Conservation (phyloP, 2,329 filamentous ascomycete species). For the Aspergillus fumigatiaffinis region DNA sequence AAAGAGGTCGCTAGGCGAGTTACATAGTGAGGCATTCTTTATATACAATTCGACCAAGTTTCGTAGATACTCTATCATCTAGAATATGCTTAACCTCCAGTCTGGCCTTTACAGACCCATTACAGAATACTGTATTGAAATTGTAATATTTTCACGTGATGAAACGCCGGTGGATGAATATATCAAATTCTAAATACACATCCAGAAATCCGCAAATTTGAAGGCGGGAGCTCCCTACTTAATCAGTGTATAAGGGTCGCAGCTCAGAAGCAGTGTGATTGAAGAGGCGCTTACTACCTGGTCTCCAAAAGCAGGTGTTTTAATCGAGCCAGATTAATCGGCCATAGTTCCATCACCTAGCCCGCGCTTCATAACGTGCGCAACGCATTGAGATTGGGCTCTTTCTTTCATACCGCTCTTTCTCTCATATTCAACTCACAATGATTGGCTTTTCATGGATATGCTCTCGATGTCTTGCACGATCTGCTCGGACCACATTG, state of each 20-base stretch:
- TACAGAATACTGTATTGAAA: slow-evolving; percentile 4
- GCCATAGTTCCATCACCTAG: neutral
- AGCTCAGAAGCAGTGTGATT: neutral
- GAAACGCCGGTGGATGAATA: neutral
- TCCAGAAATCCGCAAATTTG: neutral
- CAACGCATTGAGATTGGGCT: neutral
- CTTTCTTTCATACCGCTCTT: neutral
- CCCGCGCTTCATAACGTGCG: neutral
- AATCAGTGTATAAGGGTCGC: neutral
- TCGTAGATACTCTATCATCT: neutral
- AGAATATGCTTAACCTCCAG: slow-evolving; percentile 14
- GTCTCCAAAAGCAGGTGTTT: neutral
- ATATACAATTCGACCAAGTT: neutral
- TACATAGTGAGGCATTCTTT: neutral
- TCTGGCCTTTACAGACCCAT: slow-evolving; percentile 35
- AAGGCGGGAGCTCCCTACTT: neutral
- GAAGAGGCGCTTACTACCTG: neutral
- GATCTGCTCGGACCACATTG: slow-evolving; percentile 31
- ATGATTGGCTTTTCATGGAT: slow-evolving; percentile 44
- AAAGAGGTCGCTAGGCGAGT: neutral
- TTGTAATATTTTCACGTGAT: slow-evolving; percentile 10
- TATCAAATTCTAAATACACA: neutral
- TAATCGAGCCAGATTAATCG: neutral
- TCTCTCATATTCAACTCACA: neutral
- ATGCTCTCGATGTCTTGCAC: slow-evolving; percentile 46